These are phyloP conservation scores for Penicillium expansum DNA, from an alignment of 2,329 filamentous ascomycete species.

Conservation along the genomic window DNA sequence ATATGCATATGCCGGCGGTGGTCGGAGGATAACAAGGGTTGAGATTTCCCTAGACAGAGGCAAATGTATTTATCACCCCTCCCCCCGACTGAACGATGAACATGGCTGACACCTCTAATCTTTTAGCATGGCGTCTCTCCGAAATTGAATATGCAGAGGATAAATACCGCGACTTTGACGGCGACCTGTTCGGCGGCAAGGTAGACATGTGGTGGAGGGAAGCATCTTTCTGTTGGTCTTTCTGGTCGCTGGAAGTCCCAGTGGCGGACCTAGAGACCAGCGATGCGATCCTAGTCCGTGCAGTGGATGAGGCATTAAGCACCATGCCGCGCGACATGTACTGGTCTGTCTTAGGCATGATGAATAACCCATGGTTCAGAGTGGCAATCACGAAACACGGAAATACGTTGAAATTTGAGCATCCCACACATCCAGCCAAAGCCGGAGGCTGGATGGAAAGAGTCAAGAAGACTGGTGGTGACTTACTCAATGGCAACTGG, in stretches of 20 bases:
- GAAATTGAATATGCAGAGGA: conserved; percentile 83
- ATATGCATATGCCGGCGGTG: conserved; percentile 86
- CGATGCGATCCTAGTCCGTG: conserved; percentile 73
- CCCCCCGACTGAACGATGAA: background rate
- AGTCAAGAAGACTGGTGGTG: conserved; percentile 77
- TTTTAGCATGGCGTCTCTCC: conserved; percentile 66
- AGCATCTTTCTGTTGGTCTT: conserved; percentile 85
- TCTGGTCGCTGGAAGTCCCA: conserved; percentile 74
- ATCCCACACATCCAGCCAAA: conserved; percentile 78
- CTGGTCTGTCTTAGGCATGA: conserved; percentile 93
- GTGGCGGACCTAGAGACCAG: conserved; percentile 60
- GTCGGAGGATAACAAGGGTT: conserved; percentile 75
- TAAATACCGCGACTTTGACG: conserved; percentile 66
- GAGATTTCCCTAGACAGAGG: conserved; percentile 83
- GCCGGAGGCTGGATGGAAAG: conserved; percentile 91
- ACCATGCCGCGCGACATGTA: conserved; percentile 91
- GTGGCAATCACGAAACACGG: conserved; percentile 71
- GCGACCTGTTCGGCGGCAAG: conserved; percentile 68
- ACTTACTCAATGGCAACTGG: conserved; percentile 80
- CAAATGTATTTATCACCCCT: conserved; percentile 46
- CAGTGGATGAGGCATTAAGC: conserved; percentile 88
- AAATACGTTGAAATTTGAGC: conserved; percentile 70
- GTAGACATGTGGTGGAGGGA: conserved; percentile 82
- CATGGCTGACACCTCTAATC: conserved; percentile 10
- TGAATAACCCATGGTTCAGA: conserved; percentile 95